Evolutionary conservation across 1,139 yeast genomes (phyloP).

Genomic region (Protomyces lactucae-debilis): DNA sequence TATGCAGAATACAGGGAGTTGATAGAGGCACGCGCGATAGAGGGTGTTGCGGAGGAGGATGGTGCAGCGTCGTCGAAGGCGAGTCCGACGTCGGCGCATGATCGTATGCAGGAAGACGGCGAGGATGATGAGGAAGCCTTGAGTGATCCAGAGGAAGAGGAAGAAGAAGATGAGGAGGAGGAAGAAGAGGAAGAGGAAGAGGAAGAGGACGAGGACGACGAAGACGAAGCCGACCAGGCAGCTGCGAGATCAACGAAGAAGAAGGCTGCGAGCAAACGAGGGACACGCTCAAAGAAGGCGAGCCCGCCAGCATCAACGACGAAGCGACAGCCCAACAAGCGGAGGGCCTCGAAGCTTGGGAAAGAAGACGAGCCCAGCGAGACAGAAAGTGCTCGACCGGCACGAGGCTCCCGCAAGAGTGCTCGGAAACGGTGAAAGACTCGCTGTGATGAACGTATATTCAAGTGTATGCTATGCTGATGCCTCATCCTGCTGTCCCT

Average conservation of each 20-base stretch:
- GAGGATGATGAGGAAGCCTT: not conserved
- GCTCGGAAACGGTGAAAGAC: not conserved
- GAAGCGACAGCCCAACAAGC: not conserved
- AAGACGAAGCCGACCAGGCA: not conserved
- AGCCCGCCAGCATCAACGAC: not conserved
- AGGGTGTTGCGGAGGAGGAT: slow-evolving; percentile 2
- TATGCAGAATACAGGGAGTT: slow-evolving; percentile 10
- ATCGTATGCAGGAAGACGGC: not conserved
- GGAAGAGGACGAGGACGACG: not conserved
- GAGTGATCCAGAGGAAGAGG: not conserved
- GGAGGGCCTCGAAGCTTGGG: not conserved
- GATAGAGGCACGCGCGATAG: slow-evolving; percentile 10
- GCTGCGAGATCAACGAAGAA: not conserved
- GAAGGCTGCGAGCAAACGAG: not conserved
- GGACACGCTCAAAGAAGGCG: not conserved
- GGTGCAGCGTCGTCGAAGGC: not conserved
- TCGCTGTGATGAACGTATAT: not conserved
- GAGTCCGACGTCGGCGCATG: not conserved
- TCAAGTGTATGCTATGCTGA: not conserved
- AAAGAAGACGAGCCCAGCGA: not conserved
- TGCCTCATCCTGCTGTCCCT: not conserved
- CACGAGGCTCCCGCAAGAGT: not conserved
- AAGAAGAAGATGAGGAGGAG: not conserved
- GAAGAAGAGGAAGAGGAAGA: not conserved
- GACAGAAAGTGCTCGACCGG: not conserved